A percentile compares a stretch with the other conserved stretches of the same genome.
Evolutionary conservation across 176 grass and related monocot genomes (phyloP).

Genomic region (Pontederia paniculata): DNA sequence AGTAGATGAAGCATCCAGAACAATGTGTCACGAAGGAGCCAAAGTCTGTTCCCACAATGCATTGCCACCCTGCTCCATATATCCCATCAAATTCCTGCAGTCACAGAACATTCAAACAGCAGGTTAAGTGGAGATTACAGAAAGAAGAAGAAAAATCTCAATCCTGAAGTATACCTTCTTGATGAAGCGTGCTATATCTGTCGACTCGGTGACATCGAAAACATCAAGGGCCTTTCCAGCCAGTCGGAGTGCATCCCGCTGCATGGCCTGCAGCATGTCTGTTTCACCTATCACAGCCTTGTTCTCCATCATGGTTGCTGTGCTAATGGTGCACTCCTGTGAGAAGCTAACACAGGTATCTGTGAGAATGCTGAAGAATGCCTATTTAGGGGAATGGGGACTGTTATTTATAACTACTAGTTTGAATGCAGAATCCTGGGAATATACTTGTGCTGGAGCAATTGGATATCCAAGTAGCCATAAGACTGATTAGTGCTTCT

Average conservation of each 20-base stretch:
- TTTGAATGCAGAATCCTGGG: too few relatives aligned
- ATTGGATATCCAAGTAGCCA: too few relatives aligned
- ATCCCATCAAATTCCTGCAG: not conserved
- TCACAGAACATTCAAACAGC: not conserved
- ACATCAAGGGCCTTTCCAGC: constrained; percentile 40
- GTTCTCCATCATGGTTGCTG: constrained; percentile 33
- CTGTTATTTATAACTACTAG: too few relatives aligned
- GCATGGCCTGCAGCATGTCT: constrained; percentile 37
- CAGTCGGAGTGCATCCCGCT: constrained; percentile 28
- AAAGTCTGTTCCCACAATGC: not conserved
- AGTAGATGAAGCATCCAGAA: constrained; percentile 54
- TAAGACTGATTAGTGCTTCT: too few relatives aligned
- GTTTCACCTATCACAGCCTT: constrained; percentile 44
- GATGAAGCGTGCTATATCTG: constrained; percentile 33
- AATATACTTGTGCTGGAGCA: too few relatives aligned
- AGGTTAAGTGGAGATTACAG: not conserved
- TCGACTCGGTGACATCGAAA: constrained; percentile 31
- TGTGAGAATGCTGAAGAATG: not conserved
- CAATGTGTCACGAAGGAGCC: constrained; percentile 40
- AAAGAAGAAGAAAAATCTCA: not conserved
- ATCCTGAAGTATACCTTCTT: constrained; percentile 30
- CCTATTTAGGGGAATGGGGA: too few relatives aligned
- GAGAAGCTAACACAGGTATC: not conserved
- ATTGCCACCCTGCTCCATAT: not conserved
- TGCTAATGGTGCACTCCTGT: not conserved